A percentile compares a stretch with the other conserved stretches of the same genome.
These are phyloP conservation scores for Aspergillus avenaceus DNA, from an alignment of 495 filamentous ascomycete genomes.

Conservation along the genomic window DNA sequence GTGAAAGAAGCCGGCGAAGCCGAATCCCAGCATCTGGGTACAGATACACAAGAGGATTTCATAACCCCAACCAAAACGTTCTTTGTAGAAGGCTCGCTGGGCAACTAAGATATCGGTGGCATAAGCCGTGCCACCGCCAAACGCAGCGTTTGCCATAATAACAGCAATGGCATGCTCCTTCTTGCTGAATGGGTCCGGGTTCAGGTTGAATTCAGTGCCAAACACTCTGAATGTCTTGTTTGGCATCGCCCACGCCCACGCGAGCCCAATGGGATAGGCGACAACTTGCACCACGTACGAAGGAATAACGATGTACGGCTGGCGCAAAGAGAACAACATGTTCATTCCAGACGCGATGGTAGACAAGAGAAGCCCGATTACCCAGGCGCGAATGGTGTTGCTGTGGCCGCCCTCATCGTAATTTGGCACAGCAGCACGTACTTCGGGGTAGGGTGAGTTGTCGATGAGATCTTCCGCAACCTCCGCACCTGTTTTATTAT, in stretches of 20 bases:
- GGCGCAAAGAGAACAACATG: constrained; percentile 64
- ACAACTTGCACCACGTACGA: constrained; percentile 67
- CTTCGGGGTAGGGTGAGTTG: constrained; percentile 69
- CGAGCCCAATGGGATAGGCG: constrained; percentile 63
- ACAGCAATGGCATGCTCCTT: constrained; percentile 63
- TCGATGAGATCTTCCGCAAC: constrained; percentile 58
- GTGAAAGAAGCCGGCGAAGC: constrained; percentile 64
- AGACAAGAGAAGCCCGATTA: constrained; percentile 63
- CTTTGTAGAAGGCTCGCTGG: constrained; percentile 62
- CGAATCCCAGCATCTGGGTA: constrained; percentile 69
- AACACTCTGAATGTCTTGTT: constrained; percentile 47
- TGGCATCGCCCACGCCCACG: constrained; percentile 51
- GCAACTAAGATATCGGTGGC: constrained; percentile 64
- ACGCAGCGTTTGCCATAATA: constrained; percentile 58
- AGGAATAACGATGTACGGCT: constrained; percentile 62
- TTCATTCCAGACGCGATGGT: constrained; percentile 66
- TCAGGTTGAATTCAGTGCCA: constrained; percentile 54
- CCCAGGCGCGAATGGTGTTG: constrained; percentile 71
- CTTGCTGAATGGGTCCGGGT: constrained; percentile 70
- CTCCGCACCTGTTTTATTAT: constrained; percentile 49
- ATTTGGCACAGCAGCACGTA: constrained; percentile 37
- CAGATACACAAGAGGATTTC: constrained; percentile 65
- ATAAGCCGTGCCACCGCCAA: constrained; percentile 56
- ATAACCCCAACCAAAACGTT: constrained; percentile 63
- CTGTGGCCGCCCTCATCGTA: constrained; percentile 61